Evolutionary conservation across 2,329 filamentous ascomycete species (phyloP).

Genomic region (Colletotrichum sp.): DNA sequence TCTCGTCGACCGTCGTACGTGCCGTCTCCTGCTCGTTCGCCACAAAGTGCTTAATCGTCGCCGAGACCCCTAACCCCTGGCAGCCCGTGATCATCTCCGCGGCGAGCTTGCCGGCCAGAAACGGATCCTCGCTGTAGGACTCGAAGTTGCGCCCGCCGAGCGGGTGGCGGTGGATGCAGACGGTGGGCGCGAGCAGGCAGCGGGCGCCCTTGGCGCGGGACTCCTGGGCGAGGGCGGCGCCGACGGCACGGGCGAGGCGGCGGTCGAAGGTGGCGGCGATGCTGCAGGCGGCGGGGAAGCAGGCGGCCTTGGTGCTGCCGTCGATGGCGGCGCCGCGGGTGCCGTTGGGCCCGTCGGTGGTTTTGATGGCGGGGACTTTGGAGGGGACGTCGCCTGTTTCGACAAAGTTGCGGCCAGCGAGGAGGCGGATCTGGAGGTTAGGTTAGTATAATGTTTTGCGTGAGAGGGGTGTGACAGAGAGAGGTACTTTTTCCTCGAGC

Average conservation of each 20-base stretch:
- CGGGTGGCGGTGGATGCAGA: conserved; percentile 67
- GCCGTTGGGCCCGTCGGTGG: conserved; percentile 20
- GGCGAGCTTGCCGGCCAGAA: conserved; percentile 69
- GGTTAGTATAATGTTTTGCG: background rate
- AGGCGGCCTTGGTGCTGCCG: conserved; percentile 16
- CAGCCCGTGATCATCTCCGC: conserved; percentile 72
- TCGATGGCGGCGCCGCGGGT: conserved; percentile 21
- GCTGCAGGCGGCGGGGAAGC: conserved; percentile 73
- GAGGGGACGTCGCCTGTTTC: conserved; percentile 5
- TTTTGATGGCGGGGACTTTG: conserved; percentile 17
- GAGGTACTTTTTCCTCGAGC: conserved; percentile 32
- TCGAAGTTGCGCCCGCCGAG: conserved; percentile 70
- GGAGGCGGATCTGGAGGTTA: background rate
- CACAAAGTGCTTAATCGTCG: conserved; percentile 58
- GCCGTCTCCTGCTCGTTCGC: conserved; percentile 34
- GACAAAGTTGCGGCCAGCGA: conserved; percentile 19
- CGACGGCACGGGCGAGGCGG: conserved; percentile 68
- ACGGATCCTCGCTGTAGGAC: conserved; percentile 67
- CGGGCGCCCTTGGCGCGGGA: conserved; percentile 77
- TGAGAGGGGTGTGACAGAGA: background rate
- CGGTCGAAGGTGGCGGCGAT: conserved; percentile 77
- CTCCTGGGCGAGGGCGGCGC: conserved; percentile 74
- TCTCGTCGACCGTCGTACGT: conserved; percentile 42
- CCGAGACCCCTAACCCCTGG: conserved; percentile 70
- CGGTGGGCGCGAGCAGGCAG: conserved; percentile 58